These are phyloP conservation scores for Panellus pusillus DNA, from an alignment of 768 basidiomycete species.

Conservation along the genomic window DNA sequence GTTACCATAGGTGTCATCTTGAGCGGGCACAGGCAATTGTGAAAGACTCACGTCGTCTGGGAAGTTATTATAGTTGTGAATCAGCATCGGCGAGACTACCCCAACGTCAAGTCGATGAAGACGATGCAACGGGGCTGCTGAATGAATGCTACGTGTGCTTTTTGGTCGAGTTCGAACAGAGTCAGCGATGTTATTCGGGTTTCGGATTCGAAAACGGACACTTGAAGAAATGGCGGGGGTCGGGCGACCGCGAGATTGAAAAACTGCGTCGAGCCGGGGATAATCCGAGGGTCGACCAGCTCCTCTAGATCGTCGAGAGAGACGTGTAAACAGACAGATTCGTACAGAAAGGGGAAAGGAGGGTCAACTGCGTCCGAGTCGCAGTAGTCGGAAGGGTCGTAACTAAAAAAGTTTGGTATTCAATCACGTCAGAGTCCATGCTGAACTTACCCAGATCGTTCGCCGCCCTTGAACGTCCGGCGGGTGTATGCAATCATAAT, in stretches of 20 bases:
- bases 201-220: constrained; percentile 38
- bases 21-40: not conserved
- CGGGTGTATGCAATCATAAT: constrained; percentile 58
- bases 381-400: constrained; percentile 39
- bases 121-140: constrained; percentile 42
- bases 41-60: constrained; percentile 25
- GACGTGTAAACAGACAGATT: constrained; percentile 43
- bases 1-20: not conserved
- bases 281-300: constrained; percentile 41
- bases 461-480: constrained; percentile 33
- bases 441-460: constrained; percentile 12
- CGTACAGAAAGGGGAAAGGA: constrained; percentile 42
- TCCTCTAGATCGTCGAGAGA: constrained; percentile 44
- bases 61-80: constrained; percentile 32
- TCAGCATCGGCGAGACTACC: constrained; percentile 39
- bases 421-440: not conserved
- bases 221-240: constrained; percentile 40
- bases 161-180: constrained; percentile 43
- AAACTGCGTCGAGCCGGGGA: constrained; percentile 39
- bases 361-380: constrained; percentile 41
- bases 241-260: constrained; percentile 33
- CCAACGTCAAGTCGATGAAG: constrained; percentile 40
- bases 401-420: constrained; percentile 23
- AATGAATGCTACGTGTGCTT: constrained; percentile 42
- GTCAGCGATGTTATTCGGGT: constrained; percentile 38